Conservation (phyloP, 2,329 filamentous ascomycete genomes). For the Neoscytalidium dimidiatum region DNA sequence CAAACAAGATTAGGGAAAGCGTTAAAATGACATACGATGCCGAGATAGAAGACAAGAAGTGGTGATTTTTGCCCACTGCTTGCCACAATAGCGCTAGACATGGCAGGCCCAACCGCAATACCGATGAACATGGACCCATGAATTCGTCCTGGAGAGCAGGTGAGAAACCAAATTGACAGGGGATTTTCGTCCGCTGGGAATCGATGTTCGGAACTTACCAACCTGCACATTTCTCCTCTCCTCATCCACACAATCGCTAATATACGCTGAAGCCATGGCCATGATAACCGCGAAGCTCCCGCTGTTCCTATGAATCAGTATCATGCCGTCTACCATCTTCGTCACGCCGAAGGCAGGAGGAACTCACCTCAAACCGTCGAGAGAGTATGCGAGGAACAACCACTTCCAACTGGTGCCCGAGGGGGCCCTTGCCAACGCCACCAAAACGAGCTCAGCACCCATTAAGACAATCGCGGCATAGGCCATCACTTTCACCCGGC, state of each 20-base stretch:
- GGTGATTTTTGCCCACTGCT: slow-evolving; percentile 11
- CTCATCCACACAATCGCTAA: slow-evolving; percentile 20
- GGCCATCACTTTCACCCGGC: slow-evolving; percentile 19
- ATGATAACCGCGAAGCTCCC: slow-evolving; percentile 22
- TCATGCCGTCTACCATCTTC: background rate
- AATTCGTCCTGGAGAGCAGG: slow-evolving; percentile 7
- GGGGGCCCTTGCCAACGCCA: slow-evolving; percentile 13
- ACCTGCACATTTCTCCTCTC: slow-evolving; percentile 21
- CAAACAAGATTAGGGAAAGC: background rate
- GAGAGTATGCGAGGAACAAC: slow-evolving; percentile 19
- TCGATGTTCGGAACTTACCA: background rate
- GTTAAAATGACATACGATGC: background rate
- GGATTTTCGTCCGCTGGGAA: too few species aligned
- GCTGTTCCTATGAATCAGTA: background rate
- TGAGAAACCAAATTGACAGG: background rate
- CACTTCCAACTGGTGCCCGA: slow-evolving; percentile 13
- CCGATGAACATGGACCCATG: slow-evolving; percentile 24
- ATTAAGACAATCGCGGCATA: slow-evolving; percentile 14
- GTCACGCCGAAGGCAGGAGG: background rate
- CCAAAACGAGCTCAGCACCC: slow-evolving; percentile 13
- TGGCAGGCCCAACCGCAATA: slow-evolving; percentile 21
- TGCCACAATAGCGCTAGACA: slow-evolving; percentile 16
- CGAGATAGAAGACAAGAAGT: slow-evolving; percentile 23
- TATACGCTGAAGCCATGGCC: slow-evolving; percentile 23
- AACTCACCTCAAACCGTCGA: slow-evolving; percentile 22